Percentiles rank a stretch among this genome's conserved stretches.
Evolutionary conservation across 495 filamentous ascomycete species (phyloP).

Genomic region (Trichoderma virens): DNA sequence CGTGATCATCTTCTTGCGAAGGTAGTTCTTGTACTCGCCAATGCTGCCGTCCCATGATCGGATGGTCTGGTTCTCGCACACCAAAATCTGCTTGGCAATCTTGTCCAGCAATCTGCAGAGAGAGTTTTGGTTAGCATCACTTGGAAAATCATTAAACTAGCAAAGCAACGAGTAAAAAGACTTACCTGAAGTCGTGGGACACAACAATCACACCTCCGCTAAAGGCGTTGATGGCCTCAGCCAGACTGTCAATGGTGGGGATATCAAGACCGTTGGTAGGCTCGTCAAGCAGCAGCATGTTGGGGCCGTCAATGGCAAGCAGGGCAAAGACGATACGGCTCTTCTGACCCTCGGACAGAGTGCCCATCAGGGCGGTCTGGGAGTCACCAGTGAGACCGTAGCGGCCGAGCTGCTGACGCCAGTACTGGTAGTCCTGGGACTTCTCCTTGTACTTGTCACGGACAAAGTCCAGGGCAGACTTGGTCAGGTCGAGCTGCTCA

Average conservation of each 20-base stretch:
- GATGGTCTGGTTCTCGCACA: conserved; percentile 94
- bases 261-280: conserved; percentile 99
- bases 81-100: conserved; percentile 99
- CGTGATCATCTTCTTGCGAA: conserved; percentile 92
- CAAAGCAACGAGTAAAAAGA: background rate
- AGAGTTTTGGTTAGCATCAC: background rate
- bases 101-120: conserved; percentile 88
- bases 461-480: conserved; percentile 95
- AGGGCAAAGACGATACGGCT: conserved; percentile 95
- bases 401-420: conserved; percentile 91
- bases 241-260: conserved; percentile 94
- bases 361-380: conserved; percentile 96
- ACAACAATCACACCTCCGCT: conserved; percentile 96
- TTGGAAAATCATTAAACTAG: background rate
- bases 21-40: conserved; percentile 92
- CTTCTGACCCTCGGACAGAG: conserved; percentile 95
- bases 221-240: conserved; percentile 94
- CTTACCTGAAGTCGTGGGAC: conserved; percentile 94
- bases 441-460: conserved; percentile 86
- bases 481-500: conserved; percentile 96
- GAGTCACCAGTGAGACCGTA: conserved; percentile 88
- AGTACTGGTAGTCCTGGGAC: conserved; percentile 98
- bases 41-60: conserved; percentile 83
- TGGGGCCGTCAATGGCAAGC: conserved; percentile 89
- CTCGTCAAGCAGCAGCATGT: conserved; percentile 97